These are phyloP conservation scores for Trematosphaeria pertusa DNA, from an alignment of 2,329 filamentous ascomycete species.

Conservation along the genomic window DNA sequence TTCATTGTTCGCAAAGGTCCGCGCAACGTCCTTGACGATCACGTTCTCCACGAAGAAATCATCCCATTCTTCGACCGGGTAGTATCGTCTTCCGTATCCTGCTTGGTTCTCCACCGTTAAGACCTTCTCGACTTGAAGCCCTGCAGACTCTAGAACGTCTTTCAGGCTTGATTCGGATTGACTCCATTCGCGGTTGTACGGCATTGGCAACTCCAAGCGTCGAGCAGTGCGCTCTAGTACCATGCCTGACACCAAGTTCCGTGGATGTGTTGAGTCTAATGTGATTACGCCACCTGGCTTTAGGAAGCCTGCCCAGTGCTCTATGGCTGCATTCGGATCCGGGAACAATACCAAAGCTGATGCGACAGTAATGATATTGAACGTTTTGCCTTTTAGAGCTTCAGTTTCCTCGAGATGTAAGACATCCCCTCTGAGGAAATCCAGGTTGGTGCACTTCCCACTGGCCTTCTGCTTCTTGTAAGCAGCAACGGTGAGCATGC, in stretches of 20 bases:
- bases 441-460: conserved; percentile 40
- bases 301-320: conserved; percentile 48
- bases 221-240: conserved; percentile 47
- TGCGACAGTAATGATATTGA: conserved; percentile 49
- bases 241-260: conserved; percentile 46
- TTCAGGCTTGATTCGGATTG: conserved; percentile 39
- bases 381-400: conserved; percentile 30
- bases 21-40: conserved; percentile 31
- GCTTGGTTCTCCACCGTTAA: conserved; percentile 41
- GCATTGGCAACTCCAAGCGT: conserved; percentile 39
- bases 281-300: conserved; percentile 51
- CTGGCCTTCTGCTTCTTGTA: conserved; percentile 34
- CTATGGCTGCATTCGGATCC: conserved; percentile 45
- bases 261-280: conserved; percentile 49
- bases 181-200: conserved; percentile 48
- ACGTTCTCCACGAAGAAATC: conserved; percentile 47
- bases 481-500: conserved; percentile 50
- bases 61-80: conserved; percentile 40
- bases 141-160: conserved; percentile 42
- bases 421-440: conserved; percentile 47
- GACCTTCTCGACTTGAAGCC: conserved; percentile 42
- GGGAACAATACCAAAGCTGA: conserved; percentile 52
- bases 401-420: conserved; percentile 40
- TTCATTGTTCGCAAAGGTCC: conserved; percentile 38
- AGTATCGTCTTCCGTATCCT: conserved; percentile 36